Conservation (phyloP, 2,329 filamentous ascomycete genomes). For the Trichoderma sp. region DNA sequence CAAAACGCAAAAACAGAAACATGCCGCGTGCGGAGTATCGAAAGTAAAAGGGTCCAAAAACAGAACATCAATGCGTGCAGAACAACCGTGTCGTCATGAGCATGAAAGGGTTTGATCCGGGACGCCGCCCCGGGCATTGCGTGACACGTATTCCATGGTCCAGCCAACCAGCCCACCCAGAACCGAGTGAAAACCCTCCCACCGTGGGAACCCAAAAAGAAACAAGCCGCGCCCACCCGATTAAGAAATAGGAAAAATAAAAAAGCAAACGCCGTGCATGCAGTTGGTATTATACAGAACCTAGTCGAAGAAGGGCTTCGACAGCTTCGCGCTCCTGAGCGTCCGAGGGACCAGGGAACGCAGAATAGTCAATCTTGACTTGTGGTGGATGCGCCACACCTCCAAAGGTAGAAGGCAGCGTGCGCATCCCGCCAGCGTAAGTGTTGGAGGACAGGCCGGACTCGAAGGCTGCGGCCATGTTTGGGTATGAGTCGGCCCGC, state of each 20-base stretch:
- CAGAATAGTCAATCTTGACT: constrained; percentile 51
- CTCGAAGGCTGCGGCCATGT: constrained; percentile 50
- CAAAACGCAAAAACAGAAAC: constrained; percentile 13
- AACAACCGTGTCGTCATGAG: constrained; percentile 36
- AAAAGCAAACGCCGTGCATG: constrained; percentile 52
- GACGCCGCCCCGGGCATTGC: constrained; percentile 34
- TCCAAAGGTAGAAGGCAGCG: constrained; percentile 49
- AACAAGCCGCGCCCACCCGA: constrained; percentile 20
- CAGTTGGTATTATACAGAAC: constrained; percentile 66
- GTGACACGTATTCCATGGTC: constrained; percentile 33
- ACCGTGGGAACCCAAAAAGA: constrained; percentile 8
- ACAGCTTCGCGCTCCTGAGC: constrained; percentile 78
- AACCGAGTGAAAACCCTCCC: constrained; percentile 21
- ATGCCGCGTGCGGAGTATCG: constrained; percentile 20
- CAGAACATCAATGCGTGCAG: constrained; percentile 21
- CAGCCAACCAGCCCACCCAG: constrained; percentile 31
- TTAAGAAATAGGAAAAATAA: neutral
- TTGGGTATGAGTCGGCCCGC: constrained; percentile 63
- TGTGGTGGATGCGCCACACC: constrained; percentile 52
- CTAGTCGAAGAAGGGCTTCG: constrained; percentile 75
- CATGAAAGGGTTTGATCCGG: constrained; percentile 28
- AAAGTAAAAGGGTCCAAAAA: constrained; percentile 17
- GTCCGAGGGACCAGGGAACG: constrained; percentile 53
- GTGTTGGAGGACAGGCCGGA: constrained; percentile 46
- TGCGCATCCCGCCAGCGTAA: constrained; percentile 48